A percentile compares a stretch with the other conserved stretches of the same genome.
Evolutionary conservation across 768 basidiomycete species (phyloP).

Genomic region (Hemileccinum rubropunctum): DNA sequence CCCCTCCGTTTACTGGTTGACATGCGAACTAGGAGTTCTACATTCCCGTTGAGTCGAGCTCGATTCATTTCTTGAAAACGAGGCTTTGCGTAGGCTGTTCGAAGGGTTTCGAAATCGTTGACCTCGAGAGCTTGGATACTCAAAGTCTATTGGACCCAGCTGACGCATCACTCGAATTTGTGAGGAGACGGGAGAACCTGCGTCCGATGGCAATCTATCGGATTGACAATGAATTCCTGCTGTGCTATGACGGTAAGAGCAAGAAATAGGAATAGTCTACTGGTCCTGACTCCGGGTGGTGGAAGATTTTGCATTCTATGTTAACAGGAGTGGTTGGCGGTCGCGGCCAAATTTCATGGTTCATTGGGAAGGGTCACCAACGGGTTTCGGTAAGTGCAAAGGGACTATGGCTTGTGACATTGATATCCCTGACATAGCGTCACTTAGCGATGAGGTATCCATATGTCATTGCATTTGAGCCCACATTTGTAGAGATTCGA

Average conservation of each 20-base stretch:
- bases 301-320: constrained; percentile 97
- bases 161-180: constrained; percentile 90
- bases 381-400: constrained; percentile 81
- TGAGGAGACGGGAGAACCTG: constrained; percentile 83
- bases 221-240: constrained; percentile 92
- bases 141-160: constrained; percentile 93
- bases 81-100: constrained; percentile 96
- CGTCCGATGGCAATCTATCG: constrained; percentile 96
- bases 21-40: constrained; percentile 79
- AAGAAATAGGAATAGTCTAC: background rate
- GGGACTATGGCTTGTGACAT: background rate
- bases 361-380: constrained; percentile 93
- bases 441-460: constrained; percentile 87
- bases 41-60: constrained; percentile 95
- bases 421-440: constrained; percentile 5
- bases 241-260: constrained; percentile 92
- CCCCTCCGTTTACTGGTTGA: background rate
- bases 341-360: constrained; percentile 93
- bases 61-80: constrained; percentile 96
- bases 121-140: constrained; percentile 94
- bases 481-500: constrained; percentile 93
- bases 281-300: constrained; percentile 5
- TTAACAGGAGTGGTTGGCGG: constrained; percentile 93
- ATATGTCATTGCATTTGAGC: constrained; percentile 95
- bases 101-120: constrained; percentile 97